These are phyloP conservation scores for Passiflora organensis DNA, from an alignment of 345 rosid species.

Conservation along the genomic window DNA sequence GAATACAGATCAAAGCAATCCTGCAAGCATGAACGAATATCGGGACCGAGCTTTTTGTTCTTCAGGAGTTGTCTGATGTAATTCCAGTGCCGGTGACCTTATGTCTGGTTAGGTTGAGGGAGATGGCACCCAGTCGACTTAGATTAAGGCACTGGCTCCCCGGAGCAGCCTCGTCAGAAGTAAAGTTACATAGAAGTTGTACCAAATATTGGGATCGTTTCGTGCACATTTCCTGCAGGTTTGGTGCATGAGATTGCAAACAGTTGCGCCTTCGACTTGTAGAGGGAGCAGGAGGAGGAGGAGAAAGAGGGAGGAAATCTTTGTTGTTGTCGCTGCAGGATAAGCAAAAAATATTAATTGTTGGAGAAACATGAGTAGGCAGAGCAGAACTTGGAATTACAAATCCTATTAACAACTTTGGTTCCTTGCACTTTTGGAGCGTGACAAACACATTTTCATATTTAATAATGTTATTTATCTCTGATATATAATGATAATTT, in stretches of 20 bases:
- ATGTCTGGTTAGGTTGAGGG: slow-evolving; percentile 31
- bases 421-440: too few relatives aligned
- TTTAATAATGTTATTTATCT: too few relatives aligned
- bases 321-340: too few relatives aligned
- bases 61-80: slow-evolving; percentile 26
- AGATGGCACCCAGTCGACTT: slow-evolving; percentile 39
- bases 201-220: slow-evolving; percentile 34
- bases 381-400: too few relatives aligned
- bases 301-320: not conserved
- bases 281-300: too few relatives aligned
- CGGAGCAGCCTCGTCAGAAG: slow-evolving; percentile 37
- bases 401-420: too few relatives aligned
- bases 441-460: too few relatives aligned
- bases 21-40: slow-evolving; percentile 21
- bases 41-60: slow-evolving; percentile 30
- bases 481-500: too few relatives aligned
- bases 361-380: too few relatives aligned
- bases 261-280: not conserved
- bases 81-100: slow-evolving; percentile 36
- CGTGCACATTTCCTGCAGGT: slow-evolving; percentile 43
- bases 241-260: slow-evolving; percentile 26
- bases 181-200: slow-evolving; percentile 39
- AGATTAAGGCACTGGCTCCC: slow-evolving; percentile 27
- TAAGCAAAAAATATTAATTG: too few relatives aligned
- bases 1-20: slow-evolving; percentile 57